Percentiles rank a stretch among this genome's conserved stretches.
These are phyloP conservation scores for Anastatica hierochuntica DNA, from an alignment of 345 rosid genomes.

Conservation along the genomic window DNA sequence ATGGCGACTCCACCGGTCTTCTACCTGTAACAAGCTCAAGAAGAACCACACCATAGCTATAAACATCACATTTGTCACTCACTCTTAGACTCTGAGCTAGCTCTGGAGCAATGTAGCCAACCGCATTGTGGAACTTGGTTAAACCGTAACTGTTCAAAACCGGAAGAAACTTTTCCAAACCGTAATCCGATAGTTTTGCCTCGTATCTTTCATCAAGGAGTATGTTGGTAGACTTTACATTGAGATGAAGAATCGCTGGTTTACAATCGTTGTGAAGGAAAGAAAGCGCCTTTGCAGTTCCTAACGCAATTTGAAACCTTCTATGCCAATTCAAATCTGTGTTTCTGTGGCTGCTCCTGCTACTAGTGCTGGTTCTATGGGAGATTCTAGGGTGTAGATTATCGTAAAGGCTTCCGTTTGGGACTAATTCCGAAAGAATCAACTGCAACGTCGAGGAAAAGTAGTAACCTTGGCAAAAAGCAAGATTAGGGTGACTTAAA, in stretches of 20 bases:
- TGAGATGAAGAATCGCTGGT: slow-evolving; percentile 86
- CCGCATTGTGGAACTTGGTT: slow-evolving; percentile 74
- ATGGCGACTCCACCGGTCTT: slow-evolving; percentile 81
- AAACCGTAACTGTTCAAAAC: slow-evolving; percentile 58
- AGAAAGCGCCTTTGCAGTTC: slow-evolving; percentile 81
- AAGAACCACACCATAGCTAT: slow-evolving; percentile 86
- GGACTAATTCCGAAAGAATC: slow-evolving; percentile 59
- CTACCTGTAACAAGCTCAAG: slow-evolving; percentile 87
- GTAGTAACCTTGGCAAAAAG: slow-evolving; percentile 79
- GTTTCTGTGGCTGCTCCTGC: slow-evolving; percentile 50
- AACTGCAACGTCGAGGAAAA: slow-evolving; percentile 82
- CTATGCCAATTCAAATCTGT: slow-evolving; percentile 65
- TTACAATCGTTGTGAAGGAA: slow-evolving; percentile 87
- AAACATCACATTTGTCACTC: slow-evolving; percentile 86
- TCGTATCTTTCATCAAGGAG: slow-evolving; percentile 66
- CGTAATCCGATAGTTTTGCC: slow-evolving; percentile 80
- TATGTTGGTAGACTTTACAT: slow-evolving; percentile 81
- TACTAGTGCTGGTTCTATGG: slow-evolving; percentile 58
- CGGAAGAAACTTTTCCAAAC: slow-evolving; percentile 72
- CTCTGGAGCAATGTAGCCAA: slow-evolving; percentile 98
- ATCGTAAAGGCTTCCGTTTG: slow-evolving; percentile 72
- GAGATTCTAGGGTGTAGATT: slow-evolving; percentile 49
- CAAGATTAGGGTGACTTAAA: slow-evolving; percentile 62
- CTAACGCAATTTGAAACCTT: slow-evolving; percentile 80
- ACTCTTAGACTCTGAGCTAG: slow-evolving; percentile 57